Base-by-base conservation (phyloP, 2,329 filamentous ascomycete species). In the Mariannaea sp. region DNA sequence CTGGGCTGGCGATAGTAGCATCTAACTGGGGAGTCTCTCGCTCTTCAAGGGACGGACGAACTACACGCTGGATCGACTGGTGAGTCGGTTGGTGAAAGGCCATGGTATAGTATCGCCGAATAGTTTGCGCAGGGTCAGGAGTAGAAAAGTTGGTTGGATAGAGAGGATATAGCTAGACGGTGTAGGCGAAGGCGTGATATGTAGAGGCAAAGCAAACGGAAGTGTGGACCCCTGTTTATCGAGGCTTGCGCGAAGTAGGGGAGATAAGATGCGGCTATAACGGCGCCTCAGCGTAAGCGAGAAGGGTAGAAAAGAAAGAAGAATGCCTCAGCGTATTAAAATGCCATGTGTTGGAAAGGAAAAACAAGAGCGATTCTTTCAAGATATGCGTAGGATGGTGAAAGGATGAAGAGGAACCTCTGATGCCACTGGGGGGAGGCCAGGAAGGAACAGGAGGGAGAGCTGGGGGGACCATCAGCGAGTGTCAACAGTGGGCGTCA, bases 31-130 rank as follows among this genome's bases (percentile, higher is more conserved):
- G 60, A 42, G 65, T 58, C 19, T 73, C 71, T 24, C 73, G 67
- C 29, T 77, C 74, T 13, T 75, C 73, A 16, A 69, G 70, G 46
- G 72, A 70, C 3, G 74, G 67, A 22, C 75, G 77, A 40, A 72
- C 73, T 55, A 75, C 72, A 58, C 81, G 77, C 62, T 80, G 81
- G 19, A 76, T 71, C 24, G 76, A 69, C 62, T 80, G 80, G 54
- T 79, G 77, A 30, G 81, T 79, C 39, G 82, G 78, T 64, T 85
- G 83, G 57, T 83, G 83, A 63, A 86, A 85, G 57, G 82, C 80
- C 80, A 84, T 85, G 53, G 41, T 61, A 50, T 41, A 49, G 45
- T 44, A 30, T 56, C 40, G 46, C 55, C 39, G 32, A 17, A 42
- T 33, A 46, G 14, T 49, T 42, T 36, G 43, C 43, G 54, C 35